These are phyloP conservation scores for Tricladium varicosporioides DNA, from an alignment of 2,329 filamentous ascomycete species.

Conservation along the genomic window DNA sequence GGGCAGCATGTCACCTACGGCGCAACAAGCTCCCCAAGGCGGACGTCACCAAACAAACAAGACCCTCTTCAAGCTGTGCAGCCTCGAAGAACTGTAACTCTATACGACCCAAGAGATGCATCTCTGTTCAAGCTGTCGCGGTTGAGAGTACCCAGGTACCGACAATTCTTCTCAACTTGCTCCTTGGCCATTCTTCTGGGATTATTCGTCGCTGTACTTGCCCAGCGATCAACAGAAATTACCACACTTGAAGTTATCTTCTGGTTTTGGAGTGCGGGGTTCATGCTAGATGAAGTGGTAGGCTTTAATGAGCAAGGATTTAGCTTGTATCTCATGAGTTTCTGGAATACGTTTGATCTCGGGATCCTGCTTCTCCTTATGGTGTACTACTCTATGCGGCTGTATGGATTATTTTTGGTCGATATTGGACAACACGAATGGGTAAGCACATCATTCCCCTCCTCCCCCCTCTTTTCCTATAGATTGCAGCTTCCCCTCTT, in stretches of 20 bases:
- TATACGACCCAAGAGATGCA: constrained; percentile 88
- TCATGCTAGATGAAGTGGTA: constrained; percentile 94
- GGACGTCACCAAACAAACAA: constrained; percentile 27
- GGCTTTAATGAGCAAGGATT: constrained; percentile 97
- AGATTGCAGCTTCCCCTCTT: too few species aligned
- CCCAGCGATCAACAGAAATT: constrained; percentile 73
- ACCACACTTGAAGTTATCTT: constrained; percentile 84
- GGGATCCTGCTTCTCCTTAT: constrained; percentile 84
- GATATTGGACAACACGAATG: constrained; percentile 66
- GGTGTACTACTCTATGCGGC: constrained; percentile 83
- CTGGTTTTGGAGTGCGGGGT: constrained; percentile 97
- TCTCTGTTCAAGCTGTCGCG: constrained; percentile 90
- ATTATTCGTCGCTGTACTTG: constrained; percentile 80
- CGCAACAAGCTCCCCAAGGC: constrained; percentile 26
- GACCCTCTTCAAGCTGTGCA: constrained; percentile 13
- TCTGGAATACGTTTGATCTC: constrained; percentile 95
- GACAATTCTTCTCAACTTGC: constrained; percentile 83
- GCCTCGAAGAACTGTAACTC: constrained; percentile 62
- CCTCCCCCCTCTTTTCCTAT: too few species aligned
- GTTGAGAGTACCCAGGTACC: constrained; percentile 85
- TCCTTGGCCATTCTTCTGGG: constrained; percentile 83
- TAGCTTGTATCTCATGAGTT: constrained; percentile 93
- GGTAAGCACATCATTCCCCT: too few species aligned
- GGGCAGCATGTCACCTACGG: constrained; percentile 38
- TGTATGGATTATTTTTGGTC: constrained; percentile 82